Evolutionary conservation across 805 yeast species (phyloP).

Genomic region (Cyberlindnera subsufficiens): DNA sequence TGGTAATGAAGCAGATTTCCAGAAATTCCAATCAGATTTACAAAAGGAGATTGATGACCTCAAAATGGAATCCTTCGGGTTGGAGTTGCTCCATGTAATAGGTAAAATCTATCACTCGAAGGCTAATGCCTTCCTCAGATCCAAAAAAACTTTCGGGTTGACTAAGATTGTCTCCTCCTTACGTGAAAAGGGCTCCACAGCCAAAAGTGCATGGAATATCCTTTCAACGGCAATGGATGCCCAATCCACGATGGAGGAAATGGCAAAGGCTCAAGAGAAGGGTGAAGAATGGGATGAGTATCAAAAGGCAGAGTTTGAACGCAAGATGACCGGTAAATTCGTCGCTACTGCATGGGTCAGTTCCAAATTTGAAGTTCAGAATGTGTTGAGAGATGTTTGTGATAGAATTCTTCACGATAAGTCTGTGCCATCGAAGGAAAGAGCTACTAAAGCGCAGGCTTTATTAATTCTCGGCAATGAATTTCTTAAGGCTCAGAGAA

Average conservation of each 20-base stretch:
- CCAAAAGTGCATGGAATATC: conserved; percentile 79
- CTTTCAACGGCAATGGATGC: conserved; percentile 85
- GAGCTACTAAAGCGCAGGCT: conserved; percentile 75
- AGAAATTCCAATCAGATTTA: conserved; percentile 45
- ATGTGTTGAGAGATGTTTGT: conserved; percentile 76
- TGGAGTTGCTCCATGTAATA: conserved; percentile 77
- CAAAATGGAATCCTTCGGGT: conserved; percentile 93
- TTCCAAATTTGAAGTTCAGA: conserved; percentile 78
- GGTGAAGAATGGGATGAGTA: conserved; percentile 48
- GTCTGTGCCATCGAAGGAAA: conserved; percentile 48
- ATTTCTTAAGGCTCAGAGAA: conserved; percentile 61
- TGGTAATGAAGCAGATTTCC: conserved; percentile 40
- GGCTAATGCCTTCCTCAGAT: conserved; percentile 65
- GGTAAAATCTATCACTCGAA: conserved; percentile 75
- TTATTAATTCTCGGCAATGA: conserved; percentile 64
- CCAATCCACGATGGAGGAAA: conserved; percentile 67
- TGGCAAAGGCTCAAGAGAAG: conserved; percentile 62
- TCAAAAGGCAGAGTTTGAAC: conserved; percentile 72
- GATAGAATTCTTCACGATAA: conserved; percentile 72
- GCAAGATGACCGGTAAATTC: conserved; percentile 79
- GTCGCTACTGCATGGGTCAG: conserved; percentile 95
- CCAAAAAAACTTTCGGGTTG: conserved; percentile 80
- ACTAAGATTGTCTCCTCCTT: conserved; percentile 77
- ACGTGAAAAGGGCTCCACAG: conserved; percentile 77
- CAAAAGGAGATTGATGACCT: conserved; percentile 66